Base-by-base conservation (phyloP, 2,329 filamentous ascomycete genomes). In the Hymenoscyphus repandus region DNA sequence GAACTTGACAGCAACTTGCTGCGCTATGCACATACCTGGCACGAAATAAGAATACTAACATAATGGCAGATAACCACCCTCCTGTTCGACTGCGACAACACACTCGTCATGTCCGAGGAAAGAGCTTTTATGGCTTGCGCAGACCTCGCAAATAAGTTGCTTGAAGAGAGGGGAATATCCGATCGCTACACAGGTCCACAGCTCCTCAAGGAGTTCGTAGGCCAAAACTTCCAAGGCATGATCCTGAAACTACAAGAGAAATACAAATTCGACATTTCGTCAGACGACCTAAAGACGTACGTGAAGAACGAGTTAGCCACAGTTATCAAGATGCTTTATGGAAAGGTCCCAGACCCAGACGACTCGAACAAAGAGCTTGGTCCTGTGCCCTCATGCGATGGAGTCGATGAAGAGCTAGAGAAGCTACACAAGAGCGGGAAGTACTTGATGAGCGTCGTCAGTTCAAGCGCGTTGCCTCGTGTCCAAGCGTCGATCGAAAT, bases 191-290 rank as follows among this genome's bases (percentile, higher is more conserved):
- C 87, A 3, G 86, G 86, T 64, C 80, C 84, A 43, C 77, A 82
- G 53, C 83, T 96, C 57, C 88, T 95, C 72, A 74, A 77, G 61
- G 88, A 95, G 72, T 96, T 95, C 64, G 89, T 96, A 62, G 90
- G 91, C 63, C 86, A 93, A 69, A 95, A 95, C 79, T 96, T 95
- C 79, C 88, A 90, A 61, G 88, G 89, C 71, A 95, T 95, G 88
- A 84, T 95, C 72, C 70, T 75, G 52, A 82, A 81, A 54, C 81
- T 96, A 54, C 83, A 90, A 70, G 73, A 82, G 69, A 85, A 87
- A 70, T 83, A 88, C 76, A 75, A 77, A 70, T 92, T 95, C 71
- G 72, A 77, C 47, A 80, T 96, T 71, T 62, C 70, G 22, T 69
- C 76, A 17, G 82, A 80, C 2, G 87, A 95, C 65, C 71, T 90